Evolutionary conservation across 2,329 filamentous ascomycete genomes (phyloP), one percentile per base, ranked within the genome.

Genomic region (Escovopsis sp.): DNA sequence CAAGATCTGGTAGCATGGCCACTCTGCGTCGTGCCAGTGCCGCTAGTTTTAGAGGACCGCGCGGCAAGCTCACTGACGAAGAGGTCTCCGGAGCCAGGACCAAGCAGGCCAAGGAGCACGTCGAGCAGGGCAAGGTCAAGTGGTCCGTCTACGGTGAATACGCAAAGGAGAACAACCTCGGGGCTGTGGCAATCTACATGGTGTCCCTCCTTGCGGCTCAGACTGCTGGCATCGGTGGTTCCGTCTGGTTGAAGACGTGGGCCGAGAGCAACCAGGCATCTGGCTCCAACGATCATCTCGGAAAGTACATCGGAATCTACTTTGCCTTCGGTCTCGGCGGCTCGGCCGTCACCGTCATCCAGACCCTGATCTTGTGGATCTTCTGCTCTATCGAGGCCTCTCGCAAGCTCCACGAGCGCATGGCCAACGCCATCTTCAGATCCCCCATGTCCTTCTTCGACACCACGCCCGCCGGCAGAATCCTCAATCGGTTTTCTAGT

Each of bases 381-480:
- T 96, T 98, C 66, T 98, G 93, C 65, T 96, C 91, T 5, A 98
- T 98, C 48, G 91, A 98, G 74, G 91, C 91, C 39, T 95, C 89
- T 15, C 78, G 91, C 47, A 98, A 96, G 65, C 72, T 98, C 43
- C 91, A 98, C 59, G 91, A 96, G 64, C 75, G 85, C 49, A 96
- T 98, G 91, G 89, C 89, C 35, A 91, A 83, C 53, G 87, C 91
- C 14, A 95, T 96, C 52, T 98, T 98, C 72, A 76, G 91, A 50
- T 93, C 87, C 32, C 93, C 91, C 42, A 98, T 98, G 91, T 91
- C 79, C 52, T 98, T 98, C 65, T 98, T 98, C 53, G 93, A 98
- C 59, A 94, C 88, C 1, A 98, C 91, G 2, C 91, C 91, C 3
- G 82, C 88, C 47, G 91, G 91, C n/a, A 79, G 93, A 43, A 95